phyloP scores from a whole-genome alignment of 495 filamentous ascomycete genomes.

The Penicillium daleae region DNA sequence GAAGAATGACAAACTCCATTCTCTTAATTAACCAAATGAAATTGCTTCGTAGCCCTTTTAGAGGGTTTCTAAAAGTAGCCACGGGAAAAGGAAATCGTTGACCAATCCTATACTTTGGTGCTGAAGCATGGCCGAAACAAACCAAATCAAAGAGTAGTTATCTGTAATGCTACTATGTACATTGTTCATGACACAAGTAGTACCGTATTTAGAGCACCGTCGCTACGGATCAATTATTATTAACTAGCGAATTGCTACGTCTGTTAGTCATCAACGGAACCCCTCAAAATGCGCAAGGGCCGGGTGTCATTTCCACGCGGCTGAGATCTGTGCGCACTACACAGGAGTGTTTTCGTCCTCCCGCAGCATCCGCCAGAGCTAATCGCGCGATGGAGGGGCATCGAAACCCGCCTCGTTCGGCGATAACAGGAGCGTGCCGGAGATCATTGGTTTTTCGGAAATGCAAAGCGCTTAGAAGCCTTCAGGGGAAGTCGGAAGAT shows the following conservation, averaged over 20 bases:
- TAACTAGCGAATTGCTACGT: no score
- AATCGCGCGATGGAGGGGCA: conserved; percentile 7
- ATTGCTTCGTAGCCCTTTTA: background rate
- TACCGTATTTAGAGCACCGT: no score
- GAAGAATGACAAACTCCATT: background rate
- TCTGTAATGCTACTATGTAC: background rate
- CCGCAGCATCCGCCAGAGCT: conserved; percentile 21
- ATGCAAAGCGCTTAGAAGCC: conserved; percentile 15
- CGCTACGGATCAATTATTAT: no score
- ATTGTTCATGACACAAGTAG: no score
- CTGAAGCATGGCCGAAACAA: background rate
- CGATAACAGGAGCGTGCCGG: background rate
- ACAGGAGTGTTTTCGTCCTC: conserved; percentile 9
- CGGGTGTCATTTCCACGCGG: conserved; percentile 33
- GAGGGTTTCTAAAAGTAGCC: background rate
- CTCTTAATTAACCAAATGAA: background rate
- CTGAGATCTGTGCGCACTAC: conserved; percentile 15
- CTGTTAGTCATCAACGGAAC: background rate
- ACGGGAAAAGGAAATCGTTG: background rate
- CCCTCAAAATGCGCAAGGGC: conserved; percentile 19
- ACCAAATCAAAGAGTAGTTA: background rate
- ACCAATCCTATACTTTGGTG: background rate
- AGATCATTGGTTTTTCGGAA: conserved; percentile 14
- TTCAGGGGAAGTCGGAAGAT: conserved; percentile 4
- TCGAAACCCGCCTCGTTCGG: background rate